Evolutionary conservation across 2,329 filamentous ascomycete species (phyloP), one percentile per base, ranked within the genome.

Genomic region (Stagonosporopsis vannaccii): DNA sequence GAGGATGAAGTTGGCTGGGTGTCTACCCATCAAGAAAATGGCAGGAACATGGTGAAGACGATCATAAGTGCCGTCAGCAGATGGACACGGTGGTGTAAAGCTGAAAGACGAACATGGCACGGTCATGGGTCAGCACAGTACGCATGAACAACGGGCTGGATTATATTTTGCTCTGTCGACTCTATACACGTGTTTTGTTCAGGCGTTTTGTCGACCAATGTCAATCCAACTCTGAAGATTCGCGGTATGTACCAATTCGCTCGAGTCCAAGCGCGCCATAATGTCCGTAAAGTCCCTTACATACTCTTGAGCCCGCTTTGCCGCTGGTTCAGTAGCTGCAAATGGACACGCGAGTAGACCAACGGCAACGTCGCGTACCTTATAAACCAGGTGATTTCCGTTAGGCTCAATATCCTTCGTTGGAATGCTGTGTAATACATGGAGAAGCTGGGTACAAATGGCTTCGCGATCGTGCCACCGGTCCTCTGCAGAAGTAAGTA

Each of bases 291-390:
- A 42, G n/a, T 23, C 23, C 15, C 11, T 28, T 1, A 42, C 40
- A 23, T 19, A 42, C 20, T 30, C 40, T 9, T 42, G 40, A 17
- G 40, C 40, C 7, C 40, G 23, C 11, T 30, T 42, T 42, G 40
- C 40, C 23, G 40, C 13, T 2, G 23, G 23, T 19, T 42, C 25
- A 19, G 23, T 23, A 6, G 40, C 40, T 0, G 6, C 32, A 25
- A 37, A 56, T 3, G 52, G 52, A 23, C 52, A 56, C 11, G 52
- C 40, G 4, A 56, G 52, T 17, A 56, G 39, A 4, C 44, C 44
- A 19, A 49, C 52, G 4, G 52, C 52, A 6, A 56, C 52, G 25
- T 56, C 52, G 11, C 52, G 36, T 15, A 56, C 36, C 26, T 56
- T 56, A 19, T 56, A 56, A 9, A 56, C 52, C 1, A 56, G 15